Conservation (phyloP, 75 land plant genomes). For the Sequoiadendron giganteum region DNA sequence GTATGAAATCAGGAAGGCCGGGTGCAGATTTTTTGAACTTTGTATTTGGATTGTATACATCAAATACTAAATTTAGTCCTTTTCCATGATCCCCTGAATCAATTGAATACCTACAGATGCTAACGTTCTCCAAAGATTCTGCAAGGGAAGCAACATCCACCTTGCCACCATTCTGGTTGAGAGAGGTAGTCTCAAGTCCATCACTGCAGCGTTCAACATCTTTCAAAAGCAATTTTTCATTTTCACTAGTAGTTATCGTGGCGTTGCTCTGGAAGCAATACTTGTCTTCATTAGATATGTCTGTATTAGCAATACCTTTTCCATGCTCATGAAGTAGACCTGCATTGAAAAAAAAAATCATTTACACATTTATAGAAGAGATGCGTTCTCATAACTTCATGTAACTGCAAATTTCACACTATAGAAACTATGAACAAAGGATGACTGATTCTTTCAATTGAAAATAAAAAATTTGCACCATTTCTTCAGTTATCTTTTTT, state of each 20-base stretch:
- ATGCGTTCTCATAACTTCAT: background rate
- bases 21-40: slow-evolving; percentile 86
- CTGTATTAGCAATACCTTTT: background rate
- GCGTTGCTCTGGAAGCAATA: background rate
- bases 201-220: background rate
- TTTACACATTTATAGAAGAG: background rate
- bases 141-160: slow-evolving; percentile 9
- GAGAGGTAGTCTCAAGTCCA: background rate
- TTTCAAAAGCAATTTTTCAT: background rate
- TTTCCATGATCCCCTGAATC: background rate
- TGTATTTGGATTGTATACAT: slow-evolving; percentile 78
- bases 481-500: background rate
- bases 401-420: background rate
- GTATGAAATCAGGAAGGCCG: slow-evolving; percentile 61
- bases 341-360: background rate
- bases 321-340: background rate
- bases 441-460: background rate
- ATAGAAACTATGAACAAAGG: background rate
- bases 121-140: slow-evolving; percentile 20
- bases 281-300: background rate
- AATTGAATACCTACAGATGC: slow-evolving; percentile 7
- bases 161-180: background rate
- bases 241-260: background rate
- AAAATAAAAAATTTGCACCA: background rate
- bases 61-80: slow-evolving; percentile 54